Percentiles rank a stretch among this genome's conserved stretches.
Conservation (phyloP, 768 basidiomycete species). For the Suillus occidentalis region DNA sequence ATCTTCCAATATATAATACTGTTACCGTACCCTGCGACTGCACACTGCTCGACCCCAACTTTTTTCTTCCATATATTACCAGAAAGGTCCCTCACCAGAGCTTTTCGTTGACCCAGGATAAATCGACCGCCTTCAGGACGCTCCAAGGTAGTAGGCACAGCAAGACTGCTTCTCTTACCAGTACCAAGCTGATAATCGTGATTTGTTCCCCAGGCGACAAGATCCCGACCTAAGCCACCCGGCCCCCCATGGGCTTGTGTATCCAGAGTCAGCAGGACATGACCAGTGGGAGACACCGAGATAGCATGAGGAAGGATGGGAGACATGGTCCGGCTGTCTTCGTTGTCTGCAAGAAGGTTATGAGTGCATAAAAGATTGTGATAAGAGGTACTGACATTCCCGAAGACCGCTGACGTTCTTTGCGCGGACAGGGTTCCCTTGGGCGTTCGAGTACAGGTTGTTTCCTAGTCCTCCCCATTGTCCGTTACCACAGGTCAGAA, state of each 20-base stretch:
- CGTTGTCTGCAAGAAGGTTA: conserved; percentile 53
- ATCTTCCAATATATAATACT: conserved; percentile 76
- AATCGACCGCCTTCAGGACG: conserved; percentile 54
- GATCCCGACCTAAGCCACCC: conserved; percentile 58
- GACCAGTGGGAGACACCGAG: conserved; percentile 71
- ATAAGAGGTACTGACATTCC: conserved; percentile 65
- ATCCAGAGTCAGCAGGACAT: conserved; percentile 73
- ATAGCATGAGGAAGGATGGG: conserved; percentile 64
- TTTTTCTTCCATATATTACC: conserved; percentile 61
- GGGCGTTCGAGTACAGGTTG: conserved; percentile 60
- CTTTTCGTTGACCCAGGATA: conserved; percentile 53
- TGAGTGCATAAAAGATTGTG: conserved; percentile 10
- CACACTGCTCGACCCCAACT: conserved; percentile 64
- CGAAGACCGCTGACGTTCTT: conserved; percentile 79
- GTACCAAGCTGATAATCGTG: conserved; percentile 75
- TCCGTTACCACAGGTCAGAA: conserved; percentile 82
- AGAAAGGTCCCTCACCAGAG: conserved; percentile 56
- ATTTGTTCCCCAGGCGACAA: conserved; percentile 74
- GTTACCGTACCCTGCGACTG: conserved; percentile 59
- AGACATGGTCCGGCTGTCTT: conserved; percentile 54
- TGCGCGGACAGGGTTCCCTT: conserved; percentile 67
- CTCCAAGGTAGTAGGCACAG: conserved; percentile 53
- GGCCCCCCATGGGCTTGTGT: conserved; percentile 50
- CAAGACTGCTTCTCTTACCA: conserved; percentile 61
- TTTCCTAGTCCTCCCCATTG: conserved; percentile 80